These are phyloP conservation scores for Aechmea fasciata DNA, from an alignment of 176 grass and related monocot genomes.

Conservation along the genomic window DNA sequence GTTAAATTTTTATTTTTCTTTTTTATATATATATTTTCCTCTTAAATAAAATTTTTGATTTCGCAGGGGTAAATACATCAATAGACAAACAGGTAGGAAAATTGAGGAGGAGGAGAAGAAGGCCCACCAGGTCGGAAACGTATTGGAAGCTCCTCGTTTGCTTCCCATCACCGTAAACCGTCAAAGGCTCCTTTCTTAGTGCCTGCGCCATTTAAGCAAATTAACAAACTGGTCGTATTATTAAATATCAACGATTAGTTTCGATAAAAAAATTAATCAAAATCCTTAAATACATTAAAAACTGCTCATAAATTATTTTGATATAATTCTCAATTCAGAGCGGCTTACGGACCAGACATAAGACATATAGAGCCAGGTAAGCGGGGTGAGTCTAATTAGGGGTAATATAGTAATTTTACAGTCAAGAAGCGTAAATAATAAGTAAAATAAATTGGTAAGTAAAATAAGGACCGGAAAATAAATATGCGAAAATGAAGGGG, in stretches of 20 bases:
- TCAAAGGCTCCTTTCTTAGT: constrained; percentile 83
- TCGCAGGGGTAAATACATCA: not conserved
- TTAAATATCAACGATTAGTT: too few species aligned
- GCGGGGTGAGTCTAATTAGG: too few species aligned
- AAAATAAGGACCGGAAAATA: not conserved
- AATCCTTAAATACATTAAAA: too few species aligned
- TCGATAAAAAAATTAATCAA: too few species aligned
- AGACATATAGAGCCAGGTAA: too few species aligned
- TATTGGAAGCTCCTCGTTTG: constrained; percentile 99
- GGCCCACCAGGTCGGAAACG: constrained; percentile 85
- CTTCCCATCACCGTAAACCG: constrained; percentile 97
- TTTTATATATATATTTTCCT: too few species aligned
- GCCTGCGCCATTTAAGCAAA: constrained; percentile 34
- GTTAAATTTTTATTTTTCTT: too few species aligned
- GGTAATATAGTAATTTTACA: too few species aligned
- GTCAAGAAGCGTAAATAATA: too few species aligned
- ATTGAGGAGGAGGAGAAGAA: constrained; percentile 5
- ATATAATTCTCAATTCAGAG: too few species aligned
- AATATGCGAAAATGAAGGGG: not conserved
- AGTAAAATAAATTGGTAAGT: not conserved
- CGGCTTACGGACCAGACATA: too few species aligned
- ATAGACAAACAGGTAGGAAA: constrained; percentile 3
- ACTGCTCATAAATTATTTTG: too few species aligned
- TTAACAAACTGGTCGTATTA: not conserved
- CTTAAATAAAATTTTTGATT: not conserved